Conservation (phyloP, 2,329 filamentous ascomycete species). For the Tetracladium maxilliforme region DNA sequence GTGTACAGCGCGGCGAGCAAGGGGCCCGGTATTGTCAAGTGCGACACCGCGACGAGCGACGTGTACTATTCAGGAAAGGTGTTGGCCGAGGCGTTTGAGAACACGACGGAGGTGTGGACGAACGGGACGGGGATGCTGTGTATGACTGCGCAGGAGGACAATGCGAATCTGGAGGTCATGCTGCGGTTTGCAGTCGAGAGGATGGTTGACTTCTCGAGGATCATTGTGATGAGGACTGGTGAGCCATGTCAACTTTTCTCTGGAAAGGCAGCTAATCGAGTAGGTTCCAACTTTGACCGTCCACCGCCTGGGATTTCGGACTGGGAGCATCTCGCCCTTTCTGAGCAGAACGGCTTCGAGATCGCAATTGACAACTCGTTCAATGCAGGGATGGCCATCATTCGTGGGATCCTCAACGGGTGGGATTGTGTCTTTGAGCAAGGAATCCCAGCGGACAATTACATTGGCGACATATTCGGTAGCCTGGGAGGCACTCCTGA, state of each 20-base stretch:
- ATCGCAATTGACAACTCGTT: slow-evolving; percentile 54
- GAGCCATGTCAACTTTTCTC: not conserved
- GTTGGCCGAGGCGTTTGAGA: slow-evolving; percentile 48
- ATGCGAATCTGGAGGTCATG: slow-evolving; percentile 51
- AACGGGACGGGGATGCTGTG: slow-evolving; percentile 56
- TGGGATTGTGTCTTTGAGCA: slow-evolving; percentile 44
- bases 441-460: slow-evolving; percentile 46
- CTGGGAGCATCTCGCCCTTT: slow-evolving; percentile 42
- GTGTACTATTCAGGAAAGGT: slow-evolving; percentile 53
- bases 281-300: slow-evolving; percentile 56
- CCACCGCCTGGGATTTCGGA: slow-evolving; percentile 41
- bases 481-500: slow-evolving; percentile 50
- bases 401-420: slow-evolving; percentile 42
- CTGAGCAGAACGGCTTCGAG: slow-evolving; percentile 47
- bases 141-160: slow-evolving; percentile 60
- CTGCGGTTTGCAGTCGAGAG: slow-evolving; percentile 40
- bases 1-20: slow-evolving; percentile 25
- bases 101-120: slow-evolving; percentile 47
- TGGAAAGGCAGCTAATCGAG: not conserved
- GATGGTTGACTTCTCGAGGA: slow-evolving; percentile 48
- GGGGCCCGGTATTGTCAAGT: slow-evolving; percentile 41
- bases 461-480: slow-evolving; percentile 59
- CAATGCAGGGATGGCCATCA: slow-evolving; percentile 47
- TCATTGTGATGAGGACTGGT: slow-evolving; percentile 51
- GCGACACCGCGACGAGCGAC: slow-evolving; percentile 56